phyloP scores from a whole-genome alignment of 2,329 filamentous ascomycete genomes.

The Colletotrichum falcatum region DNA sequence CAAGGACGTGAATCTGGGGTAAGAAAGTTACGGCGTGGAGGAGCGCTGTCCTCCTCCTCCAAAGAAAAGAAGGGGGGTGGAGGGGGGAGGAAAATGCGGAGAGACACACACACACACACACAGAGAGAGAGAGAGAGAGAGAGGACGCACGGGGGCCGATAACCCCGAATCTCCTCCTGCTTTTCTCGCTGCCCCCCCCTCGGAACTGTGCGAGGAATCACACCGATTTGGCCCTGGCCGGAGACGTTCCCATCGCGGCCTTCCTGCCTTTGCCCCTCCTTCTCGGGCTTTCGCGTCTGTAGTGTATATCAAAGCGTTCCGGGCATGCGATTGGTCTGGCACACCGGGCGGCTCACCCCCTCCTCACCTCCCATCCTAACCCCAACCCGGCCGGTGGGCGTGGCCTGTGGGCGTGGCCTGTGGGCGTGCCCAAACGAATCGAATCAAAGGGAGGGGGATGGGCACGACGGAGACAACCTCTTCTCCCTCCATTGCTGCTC shows the following conservation, averaged over 20 bases:
- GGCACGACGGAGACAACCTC: neutral
- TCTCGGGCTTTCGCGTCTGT: neutral
- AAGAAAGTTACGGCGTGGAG: constrained; percentile 2
- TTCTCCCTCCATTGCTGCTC: neutral
- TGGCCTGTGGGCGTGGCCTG: constrained; percentile 5
- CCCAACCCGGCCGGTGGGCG: constrained; percentile 18
- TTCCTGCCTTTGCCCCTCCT: neutral
- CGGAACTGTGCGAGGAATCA: constrained; percentile 31
- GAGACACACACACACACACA: neutral
- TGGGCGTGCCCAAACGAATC: neutral
- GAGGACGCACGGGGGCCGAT: neutral
- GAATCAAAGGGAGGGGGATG: neutral
- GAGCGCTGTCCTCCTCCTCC: neutral
- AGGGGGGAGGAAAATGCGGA: neutral
- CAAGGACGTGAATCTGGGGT: constrained; percentile 22
- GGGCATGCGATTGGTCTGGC: constrained; percentile 25
- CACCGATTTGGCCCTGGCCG: constrained; percentile 34
- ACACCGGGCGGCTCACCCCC: constrained; percentile 15
- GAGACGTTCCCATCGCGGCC: constrained; percentile 1
- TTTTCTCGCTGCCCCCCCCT: neutral
- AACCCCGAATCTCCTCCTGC: neutral
- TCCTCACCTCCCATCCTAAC: neutral
- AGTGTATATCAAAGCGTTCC: constrained; percentile 2
- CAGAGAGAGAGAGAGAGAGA: neutral
- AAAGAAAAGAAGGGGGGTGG: neutral